Evolutionary conservation across 1,139 yeast species (phyloP), one percentile per base, ranked within the genome.

Genomic region (Debaryomycetaceae sp.): DNA sequence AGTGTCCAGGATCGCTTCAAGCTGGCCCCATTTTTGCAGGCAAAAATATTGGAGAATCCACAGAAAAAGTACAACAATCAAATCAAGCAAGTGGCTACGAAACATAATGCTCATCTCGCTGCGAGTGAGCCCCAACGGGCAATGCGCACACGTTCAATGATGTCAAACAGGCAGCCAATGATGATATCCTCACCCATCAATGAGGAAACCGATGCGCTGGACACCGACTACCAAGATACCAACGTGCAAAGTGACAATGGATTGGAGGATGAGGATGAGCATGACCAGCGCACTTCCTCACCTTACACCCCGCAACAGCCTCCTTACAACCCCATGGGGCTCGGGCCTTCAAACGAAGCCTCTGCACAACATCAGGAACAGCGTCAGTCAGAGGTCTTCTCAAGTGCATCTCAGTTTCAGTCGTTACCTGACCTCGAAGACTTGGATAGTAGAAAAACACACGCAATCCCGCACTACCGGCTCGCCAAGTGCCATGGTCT

Each of bases 21-120:
- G 40, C 69, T 63, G 68, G 73, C 72, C 1, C 67, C 69, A 10
- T 65, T 67, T 44, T 53, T 65, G 29, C 69, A 53, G 45, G 66
- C 64, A 11, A 65, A 64, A 36, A 55, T 58, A 17, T 53, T 58
- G 16, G 65, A 56, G 38, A 61, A 58, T 35, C 68, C 67, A 10
- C 56, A 40, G 55, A 66, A 32, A 58, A 61, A 43, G 59, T 64
- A 34, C 31, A 37, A 39, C 31, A 34, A 37, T 23, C 31, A 37
- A 26, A 36, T 31, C n/a, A 20, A 21, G 7, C 34, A 33, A 8
- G 12, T 32, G 4, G 10, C 11, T n/a, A 18, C 5, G 13, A 18
- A 15, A n/a, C 18, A 25, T 18, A 29, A 29, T 12, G 5, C 6
- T n/a, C 30, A 16, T 16, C 18, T 13, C 13, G 27, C 16, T 11